These are phyloP conservation scores for Gonium pectorale DNA, from an alignment of 139 green algal genomes.

Conservation along the genomic window DNA sequence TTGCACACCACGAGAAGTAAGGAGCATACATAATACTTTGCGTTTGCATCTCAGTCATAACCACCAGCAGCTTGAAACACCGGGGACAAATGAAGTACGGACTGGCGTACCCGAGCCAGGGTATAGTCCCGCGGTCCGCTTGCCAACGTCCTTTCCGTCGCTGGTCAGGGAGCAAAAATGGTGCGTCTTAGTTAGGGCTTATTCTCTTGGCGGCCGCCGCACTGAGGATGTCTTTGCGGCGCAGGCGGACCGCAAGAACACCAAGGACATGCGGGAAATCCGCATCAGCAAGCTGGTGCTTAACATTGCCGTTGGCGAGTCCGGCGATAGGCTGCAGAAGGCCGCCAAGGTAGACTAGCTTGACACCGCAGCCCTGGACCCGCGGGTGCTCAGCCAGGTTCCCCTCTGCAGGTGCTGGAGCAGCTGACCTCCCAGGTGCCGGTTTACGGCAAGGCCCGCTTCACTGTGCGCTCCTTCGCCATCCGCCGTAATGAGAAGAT, in stretches of 20 bases:
- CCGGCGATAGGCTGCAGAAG: slow-evolving; percentile 98
- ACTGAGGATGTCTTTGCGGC: background rate
- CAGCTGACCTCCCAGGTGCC: slow-evolving; percentile 99
- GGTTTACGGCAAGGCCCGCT: slow-evolving; percentile 97
- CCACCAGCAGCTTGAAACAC: too few species aligned
- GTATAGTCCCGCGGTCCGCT: too few species aligned
- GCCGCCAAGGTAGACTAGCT: slow-evolving; percentile 98
- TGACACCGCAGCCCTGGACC: too few species aligned
- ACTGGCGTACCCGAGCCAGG: too few species aligned
- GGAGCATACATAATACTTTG: too few species aligned
- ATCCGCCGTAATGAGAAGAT: slow-evolving; percentile 99
- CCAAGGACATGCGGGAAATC: slow-evolving; percentile 97
- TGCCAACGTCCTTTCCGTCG: too few species aligned
- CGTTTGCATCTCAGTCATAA: too few species aligned
- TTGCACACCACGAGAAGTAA: too few species aligned
- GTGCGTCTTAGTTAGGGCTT: background rate
- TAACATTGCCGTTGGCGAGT: slow-evolving; percentile 99
- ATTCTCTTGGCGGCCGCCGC: slow-evolving; percentile 37
- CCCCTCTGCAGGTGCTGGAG: slow-evolving; percentile 92
- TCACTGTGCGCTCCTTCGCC: slow-evolving; percentile 97
- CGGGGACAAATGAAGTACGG: too few species aligned
- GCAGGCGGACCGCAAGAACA: slow-evolving; percentile 82
- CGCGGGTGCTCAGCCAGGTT: background rate
- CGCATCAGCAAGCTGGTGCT: slow-evolving; percentile 98
- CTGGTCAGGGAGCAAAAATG: slow-evolving; percentile 45